Percentiles rank a stretch among this genome's conserved stretches.
phyloP scores from a whole-genome alignment of 169 alveolate species.

The Plasmodium falciparum region DNA sequence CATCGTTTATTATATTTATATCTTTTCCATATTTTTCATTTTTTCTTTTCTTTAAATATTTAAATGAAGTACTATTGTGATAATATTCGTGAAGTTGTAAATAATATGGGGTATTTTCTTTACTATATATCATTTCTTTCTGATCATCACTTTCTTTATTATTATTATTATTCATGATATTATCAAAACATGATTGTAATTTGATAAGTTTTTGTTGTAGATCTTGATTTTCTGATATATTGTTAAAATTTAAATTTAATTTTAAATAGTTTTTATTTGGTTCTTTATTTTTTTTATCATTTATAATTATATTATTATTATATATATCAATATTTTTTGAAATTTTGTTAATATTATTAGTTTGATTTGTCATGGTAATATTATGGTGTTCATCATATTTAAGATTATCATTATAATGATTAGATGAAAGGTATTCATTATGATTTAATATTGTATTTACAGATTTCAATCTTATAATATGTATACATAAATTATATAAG shows the following conservation, averaged over 20 bases:
- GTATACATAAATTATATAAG: slow-evolving; percentile 70
- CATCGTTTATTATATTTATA: not conserved
- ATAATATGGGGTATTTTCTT: slow-evolving; percentile 4
- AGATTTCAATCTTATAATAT: slow-evolving; percentile 66
- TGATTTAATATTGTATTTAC: slow-evolving; percentile 29
- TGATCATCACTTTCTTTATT: slow-evolving; percentile 10
- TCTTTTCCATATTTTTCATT: not conserved
- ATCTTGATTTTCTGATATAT: not conserved
- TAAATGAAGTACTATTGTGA: slow-evolving; percentile 50
- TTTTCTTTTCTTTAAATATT: slow-evolving; percentile 38
- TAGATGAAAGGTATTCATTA: slow-evolving; percentile 25
- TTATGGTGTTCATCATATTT: too few species aligned
- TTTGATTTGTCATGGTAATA: too few species aligned
- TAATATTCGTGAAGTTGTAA: slow-evolving; percentile 25
- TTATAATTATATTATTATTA: not conserved
- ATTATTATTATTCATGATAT: slow-evolving; percentile 28
- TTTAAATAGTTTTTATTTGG: not conserved
- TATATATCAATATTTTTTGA: too few species aligned
- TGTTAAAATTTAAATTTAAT: not conserved
- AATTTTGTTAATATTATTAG: too few species aligned
- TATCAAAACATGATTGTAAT: slow-evolving; percentile 30
- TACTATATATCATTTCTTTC: not conserved
- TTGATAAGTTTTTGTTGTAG: slow-evolving; percentile 21
- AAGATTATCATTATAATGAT: not conserved
- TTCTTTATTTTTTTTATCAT: not conserved